Conservation (phyloP, 2,329 filamentous ascomycete species). For the Microsporum ferrugineum region DNA sequence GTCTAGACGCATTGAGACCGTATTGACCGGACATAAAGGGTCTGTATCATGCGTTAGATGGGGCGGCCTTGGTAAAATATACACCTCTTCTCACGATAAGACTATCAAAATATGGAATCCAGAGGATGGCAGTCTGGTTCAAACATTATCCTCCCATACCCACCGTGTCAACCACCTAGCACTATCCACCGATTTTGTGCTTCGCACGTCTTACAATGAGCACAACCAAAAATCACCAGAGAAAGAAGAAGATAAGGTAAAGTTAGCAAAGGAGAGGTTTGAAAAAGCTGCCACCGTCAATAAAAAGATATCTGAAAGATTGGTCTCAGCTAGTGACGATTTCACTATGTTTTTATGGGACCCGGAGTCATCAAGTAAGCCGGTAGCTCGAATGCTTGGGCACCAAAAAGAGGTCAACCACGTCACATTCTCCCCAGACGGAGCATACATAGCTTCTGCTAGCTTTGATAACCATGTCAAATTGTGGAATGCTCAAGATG, state of each 20-base stretch:
- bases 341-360: constrained; percentile 97
- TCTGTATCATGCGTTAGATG: constrained; percentile 85
- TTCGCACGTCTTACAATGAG: constrained; percentile 78
- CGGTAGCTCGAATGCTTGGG: constrained; percentile 75
- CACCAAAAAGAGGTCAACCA: constrained; percentile 97
- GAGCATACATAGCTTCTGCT: constrained; percentile 71
- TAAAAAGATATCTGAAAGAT: constrained; percentile 65
- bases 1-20: constrained; percentile 64
- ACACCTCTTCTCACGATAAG: constrained; percentile 81
- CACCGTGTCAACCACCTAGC: constrained; percentile 96
- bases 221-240: constrained; percentile 61
- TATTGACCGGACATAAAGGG: constrained; percentile 77
- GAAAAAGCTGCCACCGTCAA: constrained; percentile 70
- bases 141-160: constrained; percentile 69
- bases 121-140: constrained; percentile 62
- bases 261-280: constrained; percentile 70
- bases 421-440: constrained; percentile 87
- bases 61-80: constrained; percentile 80
- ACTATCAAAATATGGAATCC: constrained; percentile 85
- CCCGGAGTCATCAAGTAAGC: constrained; percentile 64
- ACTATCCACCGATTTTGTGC: constrained; percentile 79
- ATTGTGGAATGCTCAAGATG: constrained; percentile 74
- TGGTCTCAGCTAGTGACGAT: constrained; percentile 88
- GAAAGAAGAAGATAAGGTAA: constrained; percentile 57
- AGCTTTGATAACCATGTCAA: constrained; percentile 92